Evolutionary conservation across 2,329 filamentous ascomycete genomes (phyloP).

Genomic region (Paradendryphiella salina): DNA sequence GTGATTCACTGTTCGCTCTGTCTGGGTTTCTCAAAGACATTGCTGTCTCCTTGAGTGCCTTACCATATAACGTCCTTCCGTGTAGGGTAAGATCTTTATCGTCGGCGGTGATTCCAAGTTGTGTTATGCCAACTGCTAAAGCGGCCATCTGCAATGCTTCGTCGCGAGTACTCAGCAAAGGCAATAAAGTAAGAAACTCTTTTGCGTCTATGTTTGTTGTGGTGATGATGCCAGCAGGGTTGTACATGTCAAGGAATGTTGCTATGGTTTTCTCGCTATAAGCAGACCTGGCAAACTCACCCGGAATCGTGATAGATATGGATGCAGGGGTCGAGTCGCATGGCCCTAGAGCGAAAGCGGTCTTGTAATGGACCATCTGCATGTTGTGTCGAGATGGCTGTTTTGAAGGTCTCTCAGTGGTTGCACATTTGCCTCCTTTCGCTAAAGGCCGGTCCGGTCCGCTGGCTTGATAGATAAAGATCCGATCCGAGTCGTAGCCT

Average conservation of each 20-base stretch:
- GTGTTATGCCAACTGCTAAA: constrained; percentile 31
- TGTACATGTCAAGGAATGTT: constrained; percentile 29
- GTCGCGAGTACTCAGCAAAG: constrained; percentile 26
- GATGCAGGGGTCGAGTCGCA: neutral
- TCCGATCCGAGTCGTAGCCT: constrained; percentile 64
- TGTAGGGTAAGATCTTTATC: constrained; percentile 23
- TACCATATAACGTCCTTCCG: constrained; percentile 32
- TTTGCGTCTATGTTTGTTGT: constrained; percentile 14
- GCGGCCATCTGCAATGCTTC: constrained; percentile 31
- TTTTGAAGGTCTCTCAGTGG: constrained; percentile 1
- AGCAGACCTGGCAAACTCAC: constrained; percentile 25
- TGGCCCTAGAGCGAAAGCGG: neutral
- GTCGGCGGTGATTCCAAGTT: constrained; percentile 23
- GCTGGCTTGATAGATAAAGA: constrained; percentile 57
- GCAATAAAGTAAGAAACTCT: constrained; percentile 21
- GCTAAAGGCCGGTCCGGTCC: neutral
- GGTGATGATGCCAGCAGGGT: constrained; percentile 12
- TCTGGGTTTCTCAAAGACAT: constrained; percentile 22
- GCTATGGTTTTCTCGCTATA: constrained; percentile 30
- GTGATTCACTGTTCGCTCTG: constrained; percentile 24
- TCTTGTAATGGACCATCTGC: constrained; percentile 4
- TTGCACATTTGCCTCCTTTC: constrained; percentile 1
- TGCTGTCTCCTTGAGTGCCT: constrained; percentile 29
- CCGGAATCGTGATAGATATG: constrained; percentile 14
- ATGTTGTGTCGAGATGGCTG: constrained; percentile 4